Conservation (phyloP, 2,329 filamentous ascomycete species). For the Drechslerella coelobrocha region DNA sequence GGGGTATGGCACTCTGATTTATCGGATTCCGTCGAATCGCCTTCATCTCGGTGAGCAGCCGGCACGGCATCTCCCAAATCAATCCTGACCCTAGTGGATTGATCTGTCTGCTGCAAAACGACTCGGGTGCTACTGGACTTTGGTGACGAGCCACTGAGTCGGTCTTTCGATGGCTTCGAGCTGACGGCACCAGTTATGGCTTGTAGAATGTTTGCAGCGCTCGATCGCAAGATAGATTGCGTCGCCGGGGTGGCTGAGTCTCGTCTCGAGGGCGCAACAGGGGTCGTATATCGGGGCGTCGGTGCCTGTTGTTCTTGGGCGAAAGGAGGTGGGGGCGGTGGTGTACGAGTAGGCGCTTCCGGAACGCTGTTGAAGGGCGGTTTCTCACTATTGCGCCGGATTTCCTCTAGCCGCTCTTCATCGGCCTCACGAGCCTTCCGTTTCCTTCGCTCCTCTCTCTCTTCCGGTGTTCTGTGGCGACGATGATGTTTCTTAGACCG, state of each 20-base stretch:
- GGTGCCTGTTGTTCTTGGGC: conserved; percentile 10
- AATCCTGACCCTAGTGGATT: conserved; percentile 31
- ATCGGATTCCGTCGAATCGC: conserved; percentile 37
- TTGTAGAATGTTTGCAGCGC: conserved; percentile 42
- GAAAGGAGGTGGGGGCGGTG: conserved; percentile 28
- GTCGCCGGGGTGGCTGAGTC: conserved; percentile 31
- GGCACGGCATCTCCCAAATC: conserved; percentile 10
- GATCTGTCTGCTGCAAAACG: conserved; percentile 31
- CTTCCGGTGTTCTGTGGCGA: conserved; percentile 31
- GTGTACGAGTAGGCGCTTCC: conserved; percentile 42
- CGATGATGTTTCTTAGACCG: conserved; percentile 25
- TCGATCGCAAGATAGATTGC: conserved; percentile 37
- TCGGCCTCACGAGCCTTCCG: conserved; percentile 36
- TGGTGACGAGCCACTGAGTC: conserved; percentile 38
- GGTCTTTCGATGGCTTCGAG: conserved; percentile 36
- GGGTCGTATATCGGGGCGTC: conserved; percentile 36
- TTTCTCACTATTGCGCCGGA: conserved; percentile 30
- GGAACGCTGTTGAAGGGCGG: conserved; percentile 29
- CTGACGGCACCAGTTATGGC: conserved; percentile 27
- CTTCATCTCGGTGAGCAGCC: conserved; percentile 25
- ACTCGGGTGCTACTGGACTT: conserved; percentile 45
- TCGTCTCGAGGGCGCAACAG: conserved; percentile 22
- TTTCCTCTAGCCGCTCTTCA: conserved; percentile 33
- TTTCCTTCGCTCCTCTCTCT: conserved; percentile 35
- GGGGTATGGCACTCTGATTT: conserved; percentile 42